Evolutionary conservation across 305 asterid genomes (phyloP), one percentile per base, ranked within the genome.

Genomic region (Lippia alba): DNA sequence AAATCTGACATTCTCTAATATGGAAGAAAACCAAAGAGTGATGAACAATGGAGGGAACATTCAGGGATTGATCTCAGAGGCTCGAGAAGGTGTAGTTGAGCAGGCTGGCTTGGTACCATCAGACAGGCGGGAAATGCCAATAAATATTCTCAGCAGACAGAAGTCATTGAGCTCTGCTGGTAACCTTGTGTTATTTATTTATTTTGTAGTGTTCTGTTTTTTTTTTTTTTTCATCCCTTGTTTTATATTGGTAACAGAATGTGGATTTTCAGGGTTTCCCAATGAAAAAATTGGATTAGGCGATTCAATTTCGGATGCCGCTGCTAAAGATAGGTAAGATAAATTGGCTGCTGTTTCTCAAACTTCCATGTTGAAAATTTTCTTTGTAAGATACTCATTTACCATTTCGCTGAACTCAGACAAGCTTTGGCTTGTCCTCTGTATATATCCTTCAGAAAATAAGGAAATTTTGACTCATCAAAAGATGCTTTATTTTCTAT

Each of bases 261-360:
- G 32, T 76, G 36, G 39, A 58, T 60, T 70, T 4, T 72, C 85
- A 79, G 94, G 90, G 70, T 86, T 81, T 61, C 86, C 76, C 56
- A 67, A 58, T 69, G 83, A 74, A 49, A 86, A 83, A 83, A 75
- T 75, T 73, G 87, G 84, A 67, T 56, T 77, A 7, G 65, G 78
- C 39, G 86, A 87, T 80, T 72, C 82, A 50, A 72, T 64, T 74
- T 49, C 67, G 17, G 92, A 86, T 73, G 92, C 84, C 71, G 81
- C 76, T 69, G 71, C 82, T 14, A 82, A 77, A 86, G 96, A 93
- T 44, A 75, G 87, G 98, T 91, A 75, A 71, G 86, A 56, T 66
- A 41, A 17, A 3, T 46, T 69, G 36, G 34, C 51, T 72, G 68
- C 54, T 61, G 18, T 32, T 64, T 16, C 64, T 14, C 17, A 15